Conservation (phyloP, 352 stramenopile genomes). For the Globisporangium spiculum region DNA sequence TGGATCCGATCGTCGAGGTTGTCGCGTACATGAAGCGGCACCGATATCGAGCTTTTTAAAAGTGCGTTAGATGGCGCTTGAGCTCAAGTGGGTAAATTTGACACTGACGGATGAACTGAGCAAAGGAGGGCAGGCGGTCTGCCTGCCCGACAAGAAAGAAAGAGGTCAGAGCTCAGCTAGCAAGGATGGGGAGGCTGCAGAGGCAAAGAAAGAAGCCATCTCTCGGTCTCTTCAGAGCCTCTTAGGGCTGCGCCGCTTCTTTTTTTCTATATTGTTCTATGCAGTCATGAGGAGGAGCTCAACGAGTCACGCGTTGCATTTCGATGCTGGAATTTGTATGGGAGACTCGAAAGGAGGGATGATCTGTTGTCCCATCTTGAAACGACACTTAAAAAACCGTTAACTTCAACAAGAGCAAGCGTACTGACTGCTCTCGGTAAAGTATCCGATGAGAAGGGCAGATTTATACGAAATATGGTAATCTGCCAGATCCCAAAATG, state of each 20-base stretch:
- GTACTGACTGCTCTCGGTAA: not conserved
- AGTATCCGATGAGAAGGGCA: not conserved
- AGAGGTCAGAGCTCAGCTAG: not conserved
- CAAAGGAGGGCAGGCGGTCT: not conserved
- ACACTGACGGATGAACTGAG: conserved; percentile 4
- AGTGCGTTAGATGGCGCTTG: not conserved
- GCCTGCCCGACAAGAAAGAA: not conserved
- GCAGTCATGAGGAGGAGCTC: not conserved
- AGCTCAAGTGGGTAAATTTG: conserved; percentile 13
- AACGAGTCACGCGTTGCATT: not conserved
- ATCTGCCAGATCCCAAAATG: not conserved
- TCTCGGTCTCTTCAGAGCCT: not conserved
- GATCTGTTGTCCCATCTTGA: not conserved
- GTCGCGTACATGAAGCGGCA: conserved; percentile 4
- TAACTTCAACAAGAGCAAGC: not conserved
- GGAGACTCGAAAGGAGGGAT: conserved; percentile 1
- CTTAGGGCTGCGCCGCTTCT: not conserved
- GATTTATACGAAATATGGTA: conserved; percentile 8
- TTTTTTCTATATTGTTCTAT: not conserved
- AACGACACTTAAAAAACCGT: conserved; percentile 2
- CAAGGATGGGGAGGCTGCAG: not conserved
- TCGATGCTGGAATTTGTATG: not conserved
- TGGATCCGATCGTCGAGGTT: not conserved
- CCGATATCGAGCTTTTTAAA: not conserved
- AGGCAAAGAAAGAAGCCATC: not conserved